Percentiles rank a stretch among this genome's conserved stretches.
These are phyloP conservation scores for Podospora conica DNA, from an alignment of 495 filamentous ascomycete genomes.

Conservation along the genomic window DNA sequence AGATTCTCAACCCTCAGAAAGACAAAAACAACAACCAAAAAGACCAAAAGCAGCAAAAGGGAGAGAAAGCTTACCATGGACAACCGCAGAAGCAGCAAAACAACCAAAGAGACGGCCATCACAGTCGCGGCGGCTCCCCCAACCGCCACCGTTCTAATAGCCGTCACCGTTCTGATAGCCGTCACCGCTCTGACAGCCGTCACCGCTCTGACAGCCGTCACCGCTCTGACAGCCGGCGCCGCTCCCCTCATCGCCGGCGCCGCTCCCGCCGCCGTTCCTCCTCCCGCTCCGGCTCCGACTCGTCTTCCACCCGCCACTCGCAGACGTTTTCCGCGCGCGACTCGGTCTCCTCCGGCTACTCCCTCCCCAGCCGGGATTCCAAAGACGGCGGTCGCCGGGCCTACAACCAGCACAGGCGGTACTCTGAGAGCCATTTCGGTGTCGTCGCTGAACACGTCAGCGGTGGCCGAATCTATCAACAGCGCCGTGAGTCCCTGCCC, in stretches of 20 bases:
- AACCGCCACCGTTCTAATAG: background rate
- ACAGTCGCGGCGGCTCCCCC: background rate
- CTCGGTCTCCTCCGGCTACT: background rate
- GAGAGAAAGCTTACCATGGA: background rate
- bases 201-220: background rate
- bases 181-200: background rate
- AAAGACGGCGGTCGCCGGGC: background rate
- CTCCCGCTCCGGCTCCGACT: background rate
- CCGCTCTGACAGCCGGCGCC: too few species aligned
- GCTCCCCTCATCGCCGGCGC: too few species aligned
- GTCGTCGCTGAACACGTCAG: background rate
- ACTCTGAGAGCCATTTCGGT: background rate
- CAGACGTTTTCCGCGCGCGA: background rate
- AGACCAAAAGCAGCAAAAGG: background rate
- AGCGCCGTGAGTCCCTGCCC: background rate
- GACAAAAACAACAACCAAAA: background rate
- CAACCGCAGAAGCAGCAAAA: background rate
- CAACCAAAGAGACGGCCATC: background rate
- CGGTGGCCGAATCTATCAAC: background rate
- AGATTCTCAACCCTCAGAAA: background rate
- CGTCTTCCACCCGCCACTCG: background rate
- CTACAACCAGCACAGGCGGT: background rate
- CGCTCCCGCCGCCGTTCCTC: background rate
- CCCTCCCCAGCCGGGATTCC: background rate
- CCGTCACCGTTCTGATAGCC: background rate